Evolutionary conservation across 306 rosid species (phyloP), one percentile per base, ranked within the genome.

Genomic region (Dalbergia cochinchinensis): DNA sequence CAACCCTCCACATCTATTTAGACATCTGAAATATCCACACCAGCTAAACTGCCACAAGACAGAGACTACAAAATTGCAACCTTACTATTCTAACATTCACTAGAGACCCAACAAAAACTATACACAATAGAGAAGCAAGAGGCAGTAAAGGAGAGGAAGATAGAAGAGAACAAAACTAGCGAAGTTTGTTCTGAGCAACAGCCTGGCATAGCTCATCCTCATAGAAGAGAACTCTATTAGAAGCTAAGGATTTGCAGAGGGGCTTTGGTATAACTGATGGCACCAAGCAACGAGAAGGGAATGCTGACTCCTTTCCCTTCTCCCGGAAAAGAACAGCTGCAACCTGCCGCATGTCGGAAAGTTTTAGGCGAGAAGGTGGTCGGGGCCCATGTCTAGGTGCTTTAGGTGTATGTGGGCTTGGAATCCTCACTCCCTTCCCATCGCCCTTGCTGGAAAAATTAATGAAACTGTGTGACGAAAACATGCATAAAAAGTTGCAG

Each of bases 141-240:
- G 83, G 76, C 71, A 45, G 73, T 20, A 31, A 60, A 22, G 48
- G 2, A 20, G 54, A 51, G 44, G 64, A 44, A 22, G 60, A 20
- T 16, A 41, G 16, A 65, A 74, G 69, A 79, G 26, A 71, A 77
- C 54, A 8, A 60, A 74, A 16, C 91, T 87, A 92, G 71, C 83
- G 94, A 79, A 92, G 99, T 70, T 91, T 95, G 74, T 95, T 95
- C 86, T 95, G 99, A 75, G 97, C 96, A 78, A 95, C 99, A 55
- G 99, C 99, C 82, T 95, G 90, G 73, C 99, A 95, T 58, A 92
- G 83, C 74, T 95, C 99, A 26, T 95, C 99, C 87, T 93, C 99
- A n/a, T 87, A 93, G 85, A 95, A 95, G 48, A 95, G 85, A 81
- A 90, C 98, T 79, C 98, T 85, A 83, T 89, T 91, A 9, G 98